A percentile compares a stretch with the other conserved stretches of the same genome.
Conservation (phyloP, 192 early-diverging fungal species). For the Backusella australiensis region DNA sequence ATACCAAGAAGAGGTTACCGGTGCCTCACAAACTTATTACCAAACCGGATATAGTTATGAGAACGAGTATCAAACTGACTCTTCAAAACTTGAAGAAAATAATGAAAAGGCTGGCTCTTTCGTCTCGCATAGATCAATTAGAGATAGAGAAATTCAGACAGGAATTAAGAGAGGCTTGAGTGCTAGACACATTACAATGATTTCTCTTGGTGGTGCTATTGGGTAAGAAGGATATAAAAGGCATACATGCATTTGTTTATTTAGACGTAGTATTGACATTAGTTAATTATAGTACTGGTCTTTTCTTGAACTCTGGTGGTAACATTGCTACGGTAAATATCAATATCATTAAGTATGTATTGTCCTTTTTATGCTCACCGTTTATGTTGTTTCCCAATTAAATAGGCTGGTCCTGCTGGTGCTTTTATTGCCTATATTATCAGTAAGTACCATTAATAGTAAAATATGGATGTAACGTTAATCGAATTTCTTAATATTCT, state of each 20-base stretch:
- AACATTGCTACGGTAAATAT: conserved; percentile 50
- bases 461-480: not conserved
- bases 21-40: not conserved
- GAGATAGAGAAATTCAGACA: conserved; percentile 3
- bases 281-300: conserved; percentile 49
- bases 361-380: not conserved
- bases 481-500: not conserved
- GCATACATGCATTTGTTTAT: not conserved
- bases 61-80: not conserved
- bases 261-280: not conserved
- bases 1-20: conserved; percentile 4
- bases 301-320: conserved; percentile 72
- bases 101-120: not conserved
- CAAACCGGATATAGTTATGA: not conserved
- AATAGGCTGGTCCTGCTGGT: conserved; percentile 70
- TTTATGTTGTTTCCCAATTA: not conserved
- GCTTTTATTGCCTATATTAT: conserved; percentile 63
- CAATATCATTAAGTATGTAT: not conserved
- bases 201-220: conserved; percentile 34
- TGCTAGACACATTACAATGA: conserved; percentile 35
- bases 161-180: conserved; percentile 22
- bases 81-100: not conserved
- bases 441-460: conserved; percentile 15
- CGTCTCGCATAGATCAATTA: not conserved
- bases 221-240: conserved; percentile 13